Conservation (phyloP, 2,329 filamentous ascomycete genomes). For the Colletotrichum zoysiae region DNA sequence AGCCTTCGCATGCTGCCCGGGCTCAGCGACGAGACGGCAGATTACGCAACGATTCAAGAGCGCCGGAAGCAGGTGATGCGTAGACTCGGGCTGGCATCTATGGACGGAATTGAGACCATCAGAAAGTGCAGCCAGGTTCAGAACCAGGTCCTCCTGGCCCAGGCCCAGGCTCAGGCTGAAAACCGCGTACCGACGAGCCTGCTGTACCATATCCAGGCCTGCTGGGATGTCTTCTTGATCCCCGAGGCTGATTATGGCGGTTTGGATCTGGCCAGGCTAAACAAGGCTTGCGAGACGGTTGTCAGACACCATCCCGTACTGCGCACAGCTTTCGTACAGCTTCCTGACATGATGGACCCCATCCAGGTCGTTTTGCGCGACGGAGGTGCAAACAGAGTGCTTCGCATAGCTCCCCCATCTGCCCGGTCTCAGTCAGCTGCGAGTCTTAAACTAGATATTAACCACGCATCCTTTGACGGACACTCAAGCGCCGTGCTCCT, state of each 20-base stretch:
- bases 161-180: neutral
- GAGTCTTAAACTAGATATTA: neutral
- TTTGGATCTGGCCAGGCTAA: neutral
- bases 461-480: neutral
- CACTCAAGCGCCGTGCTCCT: neutral
- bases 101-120: neutral
- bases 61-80: neutral
- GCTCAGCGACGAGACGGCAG: neutral
- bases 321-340: neutral
- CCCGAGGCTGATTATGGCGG: no score
- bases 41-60: neutral
- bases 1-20: neutral
- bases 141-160: neutral
- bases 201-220: neutral
- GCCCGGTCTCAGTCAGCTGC: no score
- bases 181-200: neutral
- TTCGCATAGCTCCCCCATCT: neutral
- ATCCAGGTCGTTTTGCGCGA: neutral
- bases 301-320: neutral
- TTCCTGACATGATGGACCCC: neutral
- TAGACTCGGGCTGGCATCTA: neutral
- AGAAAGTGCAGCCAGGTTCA: neutral
- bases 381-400: neutral
- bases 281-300: neutral
- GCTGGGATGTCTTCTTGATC: neutral